phyloP scores from a whole-genome alignment of 2,329 filamentous ascomycete genomes.

The Cercospora beticola region DNA sequence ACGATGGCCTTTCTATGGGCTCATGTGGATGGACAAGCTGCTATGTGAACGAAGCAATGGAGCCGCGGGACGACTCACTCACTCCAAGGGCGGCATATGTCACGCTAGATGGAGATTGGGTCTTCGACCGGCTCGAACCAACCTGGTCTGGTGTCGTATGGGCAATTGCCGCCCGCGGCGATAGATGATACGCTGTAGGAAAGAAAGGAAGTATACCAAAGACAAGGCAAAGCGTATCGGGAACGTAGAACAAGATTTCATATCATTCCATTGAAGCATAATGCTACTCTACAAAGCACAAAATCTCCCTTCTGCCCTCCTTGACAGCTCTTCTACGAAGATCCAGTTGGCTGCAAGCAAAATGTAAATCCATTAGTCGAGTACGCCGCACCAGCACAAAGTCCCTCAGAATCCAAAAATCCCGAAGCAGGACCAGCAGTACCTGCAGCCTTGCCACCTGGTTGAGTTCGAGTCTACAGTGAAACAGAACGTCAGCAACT shows the following conservation, averaged over 20 bases:
- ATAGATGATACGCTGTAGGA: no score
- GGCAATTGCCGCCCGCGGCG: no score
- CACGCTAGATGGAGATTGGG: not conserved
- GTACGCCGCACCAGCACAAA: conserved; percentile 17
- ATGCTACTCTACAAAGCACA: not conserved
- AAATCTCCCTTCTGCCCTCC: not conserved
- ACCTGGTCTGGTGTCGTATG: no score
- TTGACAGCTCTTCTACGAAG: not conserved
- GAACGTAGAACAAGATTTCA: not conserved
- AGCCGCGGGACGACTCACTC: not conserved
- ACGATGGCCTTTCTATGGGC: not conserved
- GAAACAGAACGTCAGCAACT: not conserved
- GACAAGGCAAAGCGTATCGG: not conserved
- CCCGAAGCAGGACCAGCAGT: conserved; percentile 20
- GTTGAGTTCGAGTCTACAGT: not conserved
- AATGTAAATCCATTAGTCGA: conserved; percentile 20
- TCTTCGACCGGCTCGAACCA: not conserved
- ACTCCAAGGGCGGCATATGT: not conserved
- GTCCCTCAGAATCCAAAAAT: conserved; percentile 18
- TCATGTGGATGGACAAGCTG: not conserved
- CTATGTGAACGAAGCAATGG: not conserved
- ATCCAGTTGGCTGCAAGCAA: conserved; percentile 17
- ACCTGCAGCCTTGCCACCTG: conserved; percentile 17
- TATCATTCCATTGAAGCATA: not conserved
- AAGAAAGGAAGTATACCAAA: not conserved